Conservation (phyloP, 2,329 filamentous ascomycete genomes). For the Pyrenochaeta sp. region DNA sequence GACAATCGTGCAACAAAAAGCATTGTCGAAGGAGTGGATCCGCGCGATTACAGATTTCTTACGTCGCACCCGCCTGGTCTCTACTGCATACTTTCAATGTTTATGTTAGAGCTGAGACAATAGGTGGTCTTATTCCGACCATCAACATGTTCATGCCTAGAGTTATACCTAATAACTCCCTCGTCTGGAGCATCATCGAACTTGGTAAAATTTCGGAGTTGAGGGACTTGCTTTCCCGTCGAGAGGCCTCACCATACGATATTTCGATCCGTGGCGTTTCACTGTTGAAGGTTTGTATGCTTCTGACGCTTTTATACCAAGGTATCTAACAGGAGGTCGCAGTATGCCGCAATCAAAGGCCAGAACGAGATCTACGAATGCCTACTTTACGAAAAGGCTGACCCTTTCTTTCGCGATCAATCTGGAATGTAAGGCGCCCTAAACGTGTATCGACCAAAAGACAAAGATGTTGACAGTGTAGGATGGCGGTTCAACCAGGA, state of each 20-base stretch:
- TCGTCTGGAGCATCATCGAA: slow-evolving; percentile 11
- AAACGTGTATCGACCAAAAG: neutral
- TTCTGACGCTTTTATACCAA: too few relatives aligned
- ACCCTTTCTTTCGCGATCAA: slow-evolving; percentile 9
- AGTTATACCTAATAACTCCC: slow-evolving; percentile 4
- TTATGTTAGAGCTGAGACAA: slow-evolving; percentile 4
- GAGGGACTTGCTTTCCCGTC: neutral
- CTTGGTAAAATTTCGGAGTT: slow-evolving; percentile 9
- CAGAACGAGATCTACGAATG: slow-evolving; percentile 8
- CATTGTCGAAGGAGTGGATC: slow-evolving; percentile 5
- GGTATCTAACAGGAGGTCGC: neutral
- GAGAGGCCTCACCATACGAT: slow-evolving; percentile 5
- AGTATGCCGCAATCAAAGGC: slow-evolving; percentile 13
- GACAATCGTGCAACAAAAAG: slow-evolving; percentile 9
- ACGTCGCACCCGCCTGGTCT: slow-evolving; percentile 7
- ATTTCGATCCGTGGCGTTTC: neutral
- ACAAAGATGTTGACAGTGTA: neutral
- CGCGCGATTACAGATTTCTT: slow-evolving; percentile 5
- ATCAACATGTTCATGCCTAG: slow-evolving; percentile 5
- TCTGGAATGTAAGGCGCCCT: slow-evolving; percentile 6
- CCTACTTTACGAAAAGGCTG: slow-evolving; percentile 5
- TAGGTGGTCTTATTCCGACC: neutral
- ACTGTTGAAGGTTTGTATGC: neutral
- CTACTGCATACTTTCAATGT: slow-evolving; percentile 4
- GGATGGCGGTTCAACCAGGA: slow-evolving; percentile 8